These are phyloP conservation scores for Candida takata DNA, from an alignment of 805 yeast genomes.

Conservation along the genomic window DNA sequence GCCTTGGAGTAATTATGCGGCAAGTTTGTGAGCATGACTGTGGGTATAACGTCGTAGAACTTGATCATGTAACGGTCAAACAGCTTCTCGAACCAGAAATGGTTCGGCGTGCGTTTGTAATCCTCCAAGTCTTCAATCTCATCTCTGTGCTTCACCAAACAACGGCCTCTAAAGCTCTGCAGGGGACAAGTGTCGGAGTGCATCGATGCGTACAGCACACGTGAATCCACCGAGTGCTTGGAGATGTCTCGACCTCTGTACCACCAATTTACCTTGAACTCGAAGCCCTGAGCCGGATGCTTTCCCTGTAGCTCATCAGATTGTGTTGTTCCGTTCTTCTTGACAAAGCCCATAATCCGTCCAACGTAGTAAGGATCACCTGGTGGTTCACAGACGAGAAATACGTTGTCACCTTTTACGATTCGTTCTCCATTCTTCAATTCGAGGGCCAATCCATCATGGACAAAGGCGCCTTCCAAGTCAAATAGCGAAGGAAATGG, in stretches of 20 bases:
- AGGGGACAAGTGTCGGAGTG: constrained; percentile 82
- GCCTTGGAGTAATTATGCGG: constrained; percentile 57
- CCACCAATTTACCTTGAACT: constrained; percentile 81
- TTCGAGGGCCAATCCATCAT: constrained; percentile 16
- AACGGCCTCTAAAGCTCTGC: constrained; percentile 65
- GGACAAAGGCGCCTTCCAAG: constrained; percentile 31
- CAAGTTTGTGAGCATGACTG: constrained; percentile 47
- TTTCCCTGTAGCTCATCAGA: constrained; percentile 19
- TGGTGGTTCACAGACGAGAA: constrained; percentile 85
- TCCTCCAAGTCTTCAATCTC: constrained; percentile 49
- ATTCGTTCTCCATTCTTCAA: constrained; percentile 18
- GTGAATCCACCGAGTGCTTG: constrained; percentile 57
- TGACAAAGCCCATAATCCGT: constrained; percentile 65
- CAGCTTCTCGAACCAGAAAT: constrained; percentile 78
- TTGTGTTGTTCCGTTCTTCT: constrained; percentile 25
- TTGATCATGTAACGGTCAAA: constrained; percentile 82
- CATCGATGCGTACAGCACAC: constrained; percentile 76
- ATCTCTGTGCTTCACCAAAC: constrained; percentile 58
- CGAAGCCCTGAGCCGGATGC: constrained; percentile 45
- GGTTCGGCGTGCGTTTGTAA: constrained; percentile 53
- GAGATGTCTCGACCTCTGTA: constrained; percentile 83
- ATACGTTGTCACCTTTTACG: constrained; percentile 50
- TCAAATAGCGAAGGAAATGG: constrained; percentile 31
- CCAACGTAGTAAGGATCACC: constrained; percentile 94
- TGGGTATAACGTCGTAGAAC: constrained; percentile 72